Percentiles rank a stretch among this genome's conserved stretches.
These are phyloP conservation scores for Fusarium drepaniforme DNA, from an alignment of 2,329 filamentous ascomycete species.

Conservation along the genomic window DNA sequence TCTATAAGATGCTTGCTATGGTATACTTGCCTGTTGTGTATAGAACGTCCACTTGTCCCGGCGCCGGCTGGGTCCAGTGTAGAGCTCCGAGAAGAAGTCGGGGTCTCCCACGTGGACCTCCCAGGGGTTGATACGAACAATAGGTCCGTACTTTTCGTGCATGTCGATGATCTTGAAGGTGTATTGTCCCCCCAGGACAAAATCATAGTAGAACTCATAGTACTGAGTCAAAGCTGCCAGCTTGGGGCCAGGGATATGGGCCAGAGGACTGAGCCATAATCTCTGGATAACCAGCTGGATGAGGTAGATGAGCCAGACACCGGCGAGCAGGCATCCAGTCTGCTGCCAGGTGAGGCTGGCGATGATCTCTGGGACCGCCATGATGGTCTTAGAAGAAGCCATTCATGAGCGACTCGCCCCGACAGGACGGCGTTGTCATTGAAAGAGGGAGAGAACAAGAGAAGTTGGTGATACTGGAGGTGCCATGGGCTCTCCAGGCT, in stretches of 20 bases:
- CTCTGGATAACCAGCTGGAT: constrained; percentile 46
- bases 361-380: constrained; percentile 41
- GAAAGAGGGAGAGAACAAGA: constrained; percentile 30
- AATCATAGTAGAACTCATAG: constrained; percentile 59
- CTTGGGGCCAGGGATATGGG: constrained; percentile 54
- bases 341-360: constrained; percentile 42
- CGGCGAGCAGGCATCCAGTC: constrained; percentile 38
- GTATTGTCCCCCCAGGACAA: constrained; percentile 56
- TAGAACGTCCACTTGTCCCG: constrained; percentile 52
- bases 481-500: constrained; percentile 43
- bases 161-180: constrained; percentile 56
- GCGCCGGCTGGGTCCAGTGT: constrained; percentile 46
- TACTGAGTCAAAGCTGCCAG: constrained; percentile 54
- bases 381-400: constrained; percentile 39
- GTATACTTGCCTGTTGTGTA: constrained; percentile 49
- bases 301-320: constrained; percentile 47
- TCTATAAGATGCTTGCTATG: not conserved
- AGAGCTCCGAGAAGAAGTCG: constrained; percentile 55
- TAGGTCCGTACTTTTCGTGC: constrained; percentile 56
- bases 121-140: constrained; percentile 55
- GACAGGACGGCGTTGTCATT: constrained; percentile 44
- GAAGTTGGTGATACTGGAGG: constrained; percentile 21
- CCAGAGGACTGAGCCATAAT: constrained; percentile 53
- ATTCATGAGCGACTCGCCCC: constrained; percentile 44
- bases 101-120: constrained; percentile 55